Evolutionary conservation across 139 green algal species (phyloP).

Genomic region (Closterium sp.): DNA sequence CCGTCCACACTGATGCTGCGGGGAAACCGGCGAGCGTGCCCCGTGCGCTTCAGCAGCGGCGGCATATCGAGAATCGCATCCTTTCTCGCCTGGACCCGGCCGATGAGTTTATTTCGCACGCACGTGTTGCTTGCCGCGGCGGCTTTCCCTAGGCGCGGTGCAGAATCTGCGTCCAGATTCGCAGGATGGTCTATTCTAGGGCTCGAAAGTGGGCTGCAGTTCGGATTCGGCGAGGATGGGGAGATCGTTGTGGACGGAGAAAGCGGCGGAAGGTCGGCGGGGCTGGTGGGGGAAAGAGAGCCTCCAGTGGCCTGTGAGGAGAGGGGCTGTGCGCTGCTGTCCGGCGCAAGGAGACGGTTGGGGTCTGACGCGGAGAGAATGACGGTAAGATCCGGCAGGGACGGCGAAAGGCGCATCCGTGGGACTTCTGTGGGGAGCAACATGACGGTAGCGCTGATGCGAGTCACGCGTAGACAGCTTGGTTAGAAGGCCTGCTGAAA

Average conservation of each 20-base stretch:
- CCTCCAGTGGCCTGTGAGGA: too few relatives aligned
- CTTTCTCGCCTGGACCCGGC: not conserved
- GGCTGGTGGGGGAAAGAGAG: not conserved
- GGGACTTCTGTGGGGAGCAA: too few relatives aligned
- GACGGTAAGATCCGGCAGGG: not conserved
- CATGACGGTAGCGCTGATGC: too few relatives aligned
- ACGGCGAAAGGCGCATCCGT: not conserved
- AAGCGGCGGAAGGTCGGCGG: not conserved
- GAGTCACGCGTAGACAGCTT: too few relatives aligned
- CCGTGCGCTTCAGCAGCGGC: not conserved
- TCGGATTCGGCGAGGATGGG: too few relatives aligned
- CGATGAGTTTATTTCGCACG: not conserved
- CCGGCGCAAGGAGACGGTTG: too few relatives aligned
- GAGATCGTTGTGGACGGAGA: not conserved
- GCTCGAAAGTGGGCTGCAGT: not conserved
- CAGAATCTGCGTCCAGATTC: not conserved
- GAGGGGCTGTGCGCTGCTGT: not conserved
- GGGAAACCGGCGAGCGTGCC: not conserved
- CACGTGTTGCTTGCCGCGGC: not conserved
- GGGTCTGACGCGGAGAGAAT: not conserved
- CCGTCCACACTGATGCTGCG: not conserved
- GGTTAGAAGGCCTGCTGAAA: too few relatives aligned
- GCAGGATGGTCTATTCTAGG: not conserved
- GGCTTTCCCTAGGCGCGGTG: not conserved
- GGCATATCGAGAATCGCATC: not conserved